phyloP scores from a whole-genome alignment of 495 filamentous ascomycete genomes.

The Aspergillus kassunensis region DNA sequence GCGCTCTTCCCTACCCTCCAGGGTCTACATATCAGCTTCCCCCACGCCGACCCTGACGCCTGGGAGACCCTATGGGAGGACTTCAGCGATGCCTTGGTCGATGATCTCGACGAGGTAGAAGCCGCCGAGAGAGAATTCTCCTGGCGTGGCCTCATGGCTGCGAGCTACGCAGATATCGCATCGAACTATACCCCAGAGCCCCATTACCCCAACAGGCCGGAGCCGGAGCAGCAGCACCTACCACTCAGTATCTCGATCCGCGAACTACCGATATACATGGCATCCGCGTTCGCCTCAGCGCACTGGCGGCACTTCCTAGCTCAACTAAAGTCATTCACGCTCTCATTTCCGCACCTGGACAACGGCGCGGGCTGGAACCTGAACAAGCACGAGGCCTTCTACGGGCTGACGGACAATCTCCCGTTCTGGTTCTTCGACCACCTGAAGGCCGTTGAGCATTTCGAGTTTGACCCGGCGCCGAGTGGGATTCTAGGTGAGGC shows the following conservation, averaged over 20 bases:
- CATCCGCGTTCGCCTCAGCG: too few species aligned
- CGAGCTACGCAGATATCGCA: conserved; percentile 2
- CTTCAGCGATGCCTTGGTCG: not conserved
- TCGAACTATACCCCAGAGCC: not conserved
- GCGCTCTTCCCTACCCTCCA: not conserved
- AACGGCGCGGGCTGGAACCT: too few species aligned
- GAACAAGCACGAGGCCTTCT: too few species aligned
- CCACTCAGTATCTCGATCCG: too few species aligned
- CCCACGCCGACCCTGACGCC: not conserved
- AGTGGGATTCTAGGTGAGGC: too few species aligned
- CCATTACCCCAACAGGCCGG: not conserved
- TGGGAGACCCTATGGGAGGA: not conserved
- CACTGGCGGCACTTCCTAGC: not conserved
- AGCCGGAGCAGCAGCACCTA: not conserved
- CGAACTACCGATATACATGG: too few species aligned
- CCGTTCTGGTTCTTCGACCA: too few species aligned
- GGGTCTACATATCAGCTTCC: not conserved
- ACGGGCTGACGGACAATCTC: too few species aligned
- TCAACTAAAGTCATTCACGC: not conserved
- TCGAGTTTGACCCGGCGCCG: too few species aligned
- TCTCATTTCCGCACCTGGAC: too few species aligned
- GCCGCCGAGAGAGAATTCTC: not conserved
- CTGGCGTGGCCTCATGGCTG: conserved; percentile 2
- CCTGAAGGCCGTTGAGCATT: too few species aligned
- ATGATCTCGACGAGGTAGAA: too few species aligned